Conservation (phyloP, 1,284 basidiomycete genomes). For the Cutaneotrichosporon curvatum region DNA sequence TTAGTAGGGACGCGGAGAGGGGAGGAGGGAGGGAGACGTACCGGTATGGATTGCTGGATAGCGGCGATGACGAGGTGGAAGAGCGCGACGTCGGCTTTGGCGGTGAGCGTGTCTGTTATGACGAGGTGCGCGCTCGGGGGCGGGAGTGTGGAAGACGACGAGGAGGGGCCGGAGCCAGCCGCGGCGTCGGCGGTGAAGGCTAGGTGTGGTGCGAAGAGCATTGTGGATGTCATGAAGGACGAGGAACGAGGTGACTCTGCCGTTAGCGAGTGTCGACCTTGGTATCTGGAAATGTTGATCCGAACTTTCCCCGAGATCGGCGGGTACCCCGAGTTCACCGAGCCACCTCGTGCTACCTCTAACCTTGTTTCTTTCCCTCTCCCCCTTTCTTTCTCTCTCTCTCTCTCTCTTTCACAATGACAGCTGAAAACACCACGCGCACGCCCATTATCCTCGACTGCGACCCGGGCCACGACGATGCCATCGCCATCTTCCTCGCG, state of each 20-base stretch:
- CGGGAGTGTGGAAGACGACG: constrained; percentile 29
- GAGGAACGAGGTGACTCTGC: too few species aligned
- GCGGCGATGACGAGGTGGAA: constrained; percentile 37
- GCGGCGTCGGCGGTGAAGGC: constrained; percentile 18
- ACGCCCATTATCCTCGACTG: constrained; percentile 20
- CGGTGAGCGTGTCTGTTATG: constrained; percentile 39
- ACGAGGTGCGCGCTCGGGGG: constrained; percentile 31
- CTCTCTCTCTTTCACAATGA: too few species aligned
- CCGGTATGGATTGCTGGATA: constrained; percentile 15
- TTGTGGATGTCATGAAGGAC: too few species aligned
- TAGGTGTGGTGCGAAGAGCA: constrained; percentile 26
- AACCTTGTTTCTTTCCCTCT: too few species aligned
- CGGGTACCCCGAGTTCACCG: too few species aligned
- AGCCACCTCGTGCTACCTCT: too few species aligned
- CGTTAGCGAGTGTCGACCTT: too few species aligned
- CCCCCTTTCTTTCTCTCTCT: too few species aligned
- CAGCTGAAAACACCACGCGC: background rate
- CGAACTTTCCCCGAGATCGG: too few species aligned
- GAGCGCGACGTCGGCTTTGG: constrained; percentile 34
- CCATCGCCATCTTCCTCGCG: constrained; percentile 18
- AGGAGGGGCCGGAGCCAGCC: background rate
- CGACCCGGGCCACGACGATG: constrained; percentile 24
- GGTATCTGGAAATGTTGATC: too few species aligned
- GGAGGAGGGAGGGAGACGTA: constrained; percentile 7
- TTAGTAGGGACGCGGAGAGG: background rate